phyloP scores from a whole-genome alignment of 179 eudicot genomes.

The Silene coronaria region DNA sequence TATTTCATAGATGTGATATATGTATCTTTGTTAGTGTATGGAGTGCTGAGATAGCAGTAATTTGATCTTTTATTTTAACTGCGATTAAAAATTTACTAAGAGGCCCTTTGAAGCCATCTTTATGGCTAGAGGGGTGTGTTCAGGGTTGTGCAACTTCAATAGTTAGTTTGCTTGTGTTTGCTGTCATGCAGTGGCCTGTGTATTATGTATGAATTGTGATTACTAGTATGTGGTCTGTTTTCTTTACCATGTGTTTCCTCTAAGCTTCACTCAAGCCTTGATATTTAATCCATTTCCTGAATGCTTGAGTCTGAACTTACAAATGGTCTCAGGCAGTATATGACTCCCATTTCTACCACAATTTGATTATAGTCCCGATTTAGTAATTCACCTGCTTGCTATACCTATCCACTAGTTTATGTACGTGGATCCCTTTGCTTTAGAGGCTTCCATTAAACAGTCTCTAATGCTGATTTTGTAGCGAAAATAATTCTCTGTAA shows the following conservation, averaged over 20 bases:
- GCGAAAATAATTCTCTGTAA: not conserved
- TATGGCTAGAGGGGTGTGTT: no score
- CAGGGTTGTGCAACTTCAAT: no score
- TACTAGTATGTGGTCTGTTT: not conserved
- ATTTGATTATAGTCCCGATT: not conserved
- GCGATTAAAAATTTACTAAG: no score
- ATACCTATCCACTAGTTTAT: not conserved
- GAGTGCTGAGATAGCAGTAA: no score
- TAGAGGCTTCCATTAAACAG: not conserved
- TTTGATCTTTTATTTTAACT: no score
- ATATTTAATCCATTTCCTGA: not conserved
- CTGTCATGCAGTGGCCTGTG: not conserved
- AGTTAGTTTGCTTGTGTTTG: no score
- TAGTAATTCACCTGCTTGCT: not conserved
- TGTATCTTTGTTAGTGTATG: no score
- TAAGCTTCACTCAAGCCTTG: not conserved
- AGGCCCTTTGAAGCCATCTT: no score
- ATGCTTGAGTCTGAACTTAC: not conserved
- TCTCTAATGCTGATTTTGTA: not conserved
- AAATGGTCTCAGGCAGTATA: no score
- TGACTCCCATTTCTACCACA: not conserved
- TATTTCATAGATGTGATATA: no score
- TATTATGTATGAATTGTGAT: not conserved
- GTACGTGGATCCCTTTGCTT: not conserved
- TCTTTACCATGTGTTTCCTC: not conserved